A percentile compares a stretch with the other conserved stretches of the same genome.
Conservation (phyloP, 208 protist genomes). For the Endotrypanum monterogeii region DNA sequence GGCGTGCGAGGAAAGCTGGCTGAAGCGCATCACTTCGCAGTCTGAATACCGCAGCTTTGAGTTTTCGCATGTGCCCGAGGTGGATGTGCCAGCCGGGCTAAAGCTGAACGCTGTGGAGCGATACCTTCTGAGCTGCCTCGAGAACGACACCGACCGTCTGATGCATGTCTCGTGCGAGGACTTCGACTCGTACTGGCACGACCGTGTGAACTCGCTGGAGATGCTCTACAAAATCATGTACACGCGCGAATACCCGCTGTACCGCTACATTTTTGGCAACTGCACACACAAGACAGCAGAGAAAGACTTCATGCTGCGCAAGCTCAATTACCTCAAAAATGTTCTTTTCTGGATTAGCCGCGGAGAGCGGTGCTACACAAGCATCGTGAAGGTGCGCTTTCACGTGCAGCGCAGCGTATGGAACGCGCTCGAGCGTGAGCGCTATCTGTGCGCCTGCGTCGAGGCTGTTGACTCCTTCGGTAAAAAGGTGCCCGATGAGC, state of each 20-base stretch:
- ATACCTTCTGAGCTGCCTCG: constrained; percentile 84
- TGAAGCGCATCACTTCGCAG: constrained; percentile 76
- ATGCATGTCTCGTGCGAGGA: constrained; percentile 76
- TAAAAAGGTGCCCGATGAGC: constrained; percentile 79
- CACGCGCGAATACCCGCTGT: constrained; percentile 51
- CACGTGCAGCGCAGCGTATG: constrained; percentile 82
- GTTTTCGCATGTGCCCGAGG: constrained; percentile 84
- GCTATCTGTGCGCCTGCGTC: constrained; percentile 81
- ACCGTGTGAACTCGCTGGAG: constrained; percentile 78
- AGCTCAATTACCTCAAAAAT: constrained; percentile 86
- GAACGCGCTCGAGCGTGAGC: constrained; percentile 90
- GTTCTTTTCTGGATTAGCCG: constrained; percentile 75
- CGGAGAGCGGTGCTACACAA: constrained; percentile 80
- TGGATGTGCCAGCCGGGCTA: constrained; percentile 42
- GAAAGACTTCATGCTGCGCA: constrained; percentile 65
- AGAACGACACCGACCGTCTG: constrained; percentile 84
- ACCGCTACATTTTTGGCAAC: constrained; percentile 80
- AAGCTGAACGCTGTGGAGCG: constrained; percentile 62
- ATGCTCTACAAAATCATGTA: constrained; percentile 78
- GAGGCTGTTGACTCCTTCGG: constrained; percentile 78
- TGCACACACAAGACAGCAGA: constrained; percentile 66
- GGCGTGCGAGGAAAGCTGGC: constrained; percentile 67
- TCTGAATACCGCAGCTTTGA: constrained; percentile 86
- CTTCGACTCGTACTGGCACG: constrained; percentile 91
- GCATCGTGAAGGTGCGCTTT: constrained; percentile 82